Conservation (phyloP, 495 filamentous ascomycete genomes). For the Lasiosphaeriaceae sp. region DNA sequence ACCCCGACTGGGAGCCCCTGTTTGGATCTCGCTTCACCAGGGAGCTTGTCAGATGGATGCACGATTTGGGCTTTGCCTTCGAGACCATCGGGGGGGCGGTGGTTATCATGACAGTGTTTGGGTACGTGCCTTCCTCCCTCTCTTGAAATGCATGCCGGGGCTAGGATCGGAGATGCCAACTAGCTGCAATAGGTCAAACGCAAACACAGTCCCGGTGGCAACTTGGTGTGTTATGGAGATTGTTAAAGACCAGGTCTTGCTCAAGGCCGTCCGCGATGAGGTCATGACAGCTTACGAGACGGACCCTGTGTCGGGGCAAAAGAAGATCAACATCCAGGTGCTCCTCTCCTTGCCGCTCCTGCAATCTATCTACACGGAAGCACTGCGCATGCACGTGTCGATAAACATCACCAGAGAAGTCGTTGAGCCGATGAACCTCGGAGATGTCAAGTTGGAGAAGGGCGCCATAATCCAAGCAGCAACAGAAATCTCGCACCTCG, state of each 20-base stretch:
- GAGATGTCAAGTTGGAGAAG: conserved; percentile 19
- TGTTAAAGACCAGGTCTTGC: conserved; percentile 21
- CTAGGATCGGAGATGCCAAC: background rate
- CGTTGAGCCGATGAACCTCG: conserved; percentile 13
- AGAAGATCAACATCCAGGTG: conserved; percentile 18
- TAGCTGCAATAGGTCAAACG: conserved; percentile 11
- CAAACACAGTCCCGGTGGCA: conserved; percentile 25
- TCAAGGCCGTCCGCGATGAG: conserved; percentile 20
- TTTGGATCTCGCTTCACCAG: conserved; percentile 21
- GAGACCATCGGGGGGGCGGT: background rate
- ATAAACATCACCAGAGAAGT: conserved; percentile 25
- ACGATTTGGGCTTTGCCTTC: background rate
- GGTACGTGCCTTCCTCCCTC: too few relatives aligned
- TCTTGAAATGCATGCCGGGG: background rate
- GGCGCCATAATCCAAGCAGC: conserved; percentile 24
- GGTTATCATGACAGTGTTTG: too few relatives aligned
- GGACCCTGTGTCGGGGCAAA: conserved; percentile 6
- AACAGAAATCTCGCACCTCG: conserved; percentile 20
- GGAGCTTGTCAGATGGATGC: background rate
- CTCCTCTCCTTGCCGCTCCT: conserved; percentile 32
- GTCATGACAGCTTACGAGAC: conserved; percentile 6
- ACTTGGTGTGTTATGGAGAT: conserved; percentile 30
- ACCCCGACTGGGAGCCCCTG: conserved; percentile 25
- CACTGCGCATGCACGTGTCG: conserved; percentile 32
- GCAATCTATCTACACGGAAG: conserved; percentile 36